Percentiles rank a stretch among this genome's conserved stretches.
These are phyloP conservation scores for Schizophyllum commune DNA, from an alignment of 1,284 basidiomycete genomes.

Conservation along the genomic window DNA sequence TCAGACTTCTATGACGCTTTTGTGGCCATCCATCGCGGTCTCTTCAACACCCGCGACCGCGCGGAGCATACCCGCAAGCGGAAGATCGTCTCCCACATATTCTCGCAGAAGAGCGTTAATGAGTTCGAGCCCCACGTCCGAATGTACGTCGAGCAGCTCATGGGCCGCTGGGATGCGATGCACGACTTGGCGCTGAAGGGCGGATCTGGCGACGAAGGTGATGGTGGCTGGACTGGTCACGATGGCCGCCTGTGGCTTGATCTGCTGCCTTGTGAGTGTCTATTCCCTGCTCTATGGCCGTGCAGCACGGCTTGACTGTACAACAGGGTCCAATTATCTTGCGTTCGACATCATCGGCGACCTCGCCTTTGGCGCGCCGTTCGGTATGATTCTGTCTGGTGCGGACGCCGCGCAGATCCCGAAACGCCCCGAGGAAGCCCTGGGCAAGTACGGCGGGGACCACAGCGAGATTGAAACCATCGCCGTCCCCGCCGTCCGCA, in stretches of 20 bases:
- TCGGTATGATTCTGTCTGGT: conserved; percentile 80
- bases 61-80: conserved; percentile 82
- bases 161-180: conserved; percentile 80
- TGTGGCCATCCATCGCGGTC: conserved; percentile 67
- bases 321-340: conserved; percentile 46
- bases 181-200: conserved; percentile 49
- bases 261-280: conserved; percentile 55
- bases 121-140: conserved; percentile 78
- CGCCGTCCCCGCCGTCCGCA: conserved; percentile 75
- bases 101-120: conserved; percentile 76
- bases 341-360: conserved; percentile 88
- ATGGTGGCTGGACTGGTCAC: conserved; percentile 56
- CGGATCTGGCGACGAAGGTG: conserved; percentile 50
- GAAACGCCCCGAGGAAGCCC: conserved; percentile 34
- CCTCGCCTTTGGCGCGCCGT: conserved; percentile 80
- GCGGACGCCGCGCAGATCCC: conserved; percentile 66
- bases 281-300: neutral
- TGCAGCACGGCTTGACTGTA: neutral
- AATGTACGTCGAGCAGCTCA: conserved; percentile 50
- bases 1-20: conserved; percentile 79
- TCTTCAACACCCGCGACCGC: conserved; percentile 86
- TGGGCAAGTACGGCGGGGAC: conserved; percentile 48
- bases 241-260: conserved; percentile 67
- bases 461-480: conserved; percentile 34
- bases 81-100: conserved; percentile 85